Base-by-base conservation (phyloP, 106 monocot species). In the Dendrobium chrysotoxum region DNA sequence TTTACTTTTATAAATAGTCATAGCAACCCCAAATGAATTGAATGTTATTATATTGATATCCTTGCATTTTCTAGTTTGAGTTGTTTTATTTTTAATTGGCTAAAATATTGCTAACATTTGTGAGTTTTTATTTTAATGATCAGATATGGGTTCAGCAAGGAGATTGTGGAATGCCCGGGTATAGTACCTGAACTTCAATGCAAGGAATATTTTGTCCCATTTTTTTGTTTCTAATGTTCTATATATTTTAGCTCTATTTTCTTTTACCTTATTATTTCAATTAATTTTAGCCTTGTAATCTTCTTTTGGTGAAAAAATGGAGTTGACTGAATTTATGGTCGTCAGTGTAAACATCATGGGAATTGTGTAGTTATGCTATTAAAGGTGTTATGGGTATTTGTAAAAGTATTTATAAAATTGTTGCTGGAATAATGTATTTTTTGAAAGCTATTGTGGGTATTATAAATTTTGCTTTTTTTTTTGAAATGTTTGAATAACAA, bases 131-230 rank as follows among this genome's bases (percentile, higher is more conserved):
- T 87, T 89, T 44, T 76, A 77, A 71, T 83, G 21, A 55, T 20
- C 92, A 97, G 97, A 80, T 97, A 97, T 87, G 97, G 97, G 3
- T 91, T 97, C 81, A 97, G 97, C 85, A 92, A 92, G 71, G 86
- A 92, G 82, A 84, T 97, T 85, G 97, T 97, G 5, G 97, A 97
- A 85, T 89, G 89, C 81, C 97, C 97, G 85, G 97, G 97, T 92
- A 86, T 77, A 30, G 0, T 46, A 25, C 77, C 41, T 70, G 76
- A 23, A 17, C 50, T 42, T 73, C 50, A 41, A 45, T 65, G 44
- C 21, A 70, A 76, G 46, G 2, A 76, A 76, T 28, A 8, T 13
- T 23, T 47, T 26, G 28, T n/a, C 18, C 21, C 0, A 42, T 42
- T 5, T 39, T 35, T 75, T 21, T 41, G 17, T 75, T 71, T 1